phyloP scores from a whole-genome alignment of 202 grass and related monocot genomes.

The Alloteropsis angusta region DNA sequence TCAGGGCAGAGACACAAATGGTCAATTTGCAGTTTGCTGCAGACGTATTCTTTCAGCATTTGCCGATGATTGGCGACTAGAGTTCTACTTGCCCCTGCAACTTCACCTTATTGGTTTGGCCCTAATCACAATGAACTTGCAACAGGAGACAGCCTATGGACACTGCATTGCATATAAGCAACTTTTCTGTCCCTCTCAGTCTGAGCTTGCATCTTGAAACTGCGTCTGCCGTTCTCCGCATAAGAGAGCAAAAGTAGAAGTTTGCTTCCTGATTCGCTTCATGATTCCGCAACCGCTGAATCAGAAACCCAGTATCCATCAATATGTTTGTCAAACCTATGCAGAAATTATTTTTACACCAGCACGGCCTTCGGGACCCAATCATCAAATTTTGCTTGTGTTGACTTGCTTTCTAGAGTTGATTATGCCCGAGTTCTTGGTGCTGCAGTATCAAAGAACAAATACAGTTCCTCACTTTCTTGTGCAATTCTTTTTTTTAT shows the following conservation, averaged over 20 bases:
- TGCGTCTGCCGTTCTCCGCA: conserved; percentile 23
- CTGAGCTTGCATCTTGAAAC: background rate
- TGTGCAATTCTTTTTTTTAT: background rate
- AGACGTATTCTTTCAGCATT: background rate
- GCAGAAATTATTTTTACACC: background rate
- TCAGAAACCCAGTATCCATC: conserved; percentile 2
- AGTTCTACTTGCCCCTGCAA: conserved; percentile 20
- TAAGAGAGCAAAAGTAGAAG: conserved; percentile 23
- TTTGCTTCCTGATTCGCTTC: conserved; percentile 20
- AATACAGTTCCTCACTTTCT: background rate
- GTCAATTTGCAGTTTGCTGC: conserved; percentile 14
- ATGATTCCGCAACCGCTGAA: conserved; percentile 21
- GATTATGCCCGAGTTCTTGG: conserved; percentile 1
- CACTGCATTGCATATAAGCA: conserved; percentile 11
- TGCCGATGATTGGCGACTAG: conserved; percentile 7
- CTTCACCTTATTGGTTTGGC: conserved; percentile 5
- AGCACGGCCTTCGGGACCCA: background rate
- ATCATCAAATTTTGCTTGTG: conserved; percentile 27
- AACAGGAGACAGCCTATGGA: background rate
- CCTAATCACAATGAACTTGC: conserved; percentile 5
- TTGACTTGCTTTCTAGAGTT: conserved; percentile 24
- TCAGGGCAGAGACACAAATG: background rate
- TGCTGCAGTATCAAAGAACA: conserved; percentile 21
- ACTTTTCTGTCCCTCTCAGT: conserved; percentile 1
- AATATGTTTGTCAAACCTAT: background rate